Percentiles rank a stretch among this genome's conserved stretches.
Evolutionary conservation across 139 green algal genomes (phyloP).

Genomic region (Choricystis sp.): DNA sequence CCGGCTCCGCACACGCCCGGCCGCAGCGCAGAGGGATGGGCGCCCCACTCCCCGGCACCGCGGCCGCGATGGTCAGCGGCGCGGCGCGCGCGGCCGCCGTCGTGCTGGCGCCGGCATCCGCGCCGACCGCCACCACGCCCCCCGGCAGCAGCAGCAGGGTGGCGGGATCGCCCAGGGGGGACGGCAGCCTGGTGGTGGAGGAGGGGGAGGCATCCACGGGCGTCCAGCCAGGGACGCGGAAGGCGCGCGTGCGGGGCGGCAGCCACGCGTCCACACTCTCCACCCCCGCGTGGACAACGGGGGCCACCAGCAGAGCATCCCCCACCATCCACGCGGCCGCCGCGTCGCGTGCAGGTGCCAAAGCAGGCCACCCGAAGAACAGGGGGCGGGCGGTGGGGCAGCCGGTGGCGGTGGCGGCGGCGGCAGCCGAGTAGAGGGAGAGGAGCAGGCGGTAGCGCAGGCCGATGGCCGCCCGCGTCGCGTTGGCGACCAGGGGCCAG

Average conservation of each 20-base stretch:
- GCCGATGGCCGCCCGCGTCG: conserved; percentile 23
- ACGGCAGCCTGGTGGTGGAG: no score
- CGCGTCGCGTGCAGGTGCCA: no score
- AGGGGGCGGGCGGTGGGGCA: conserved; percentile 45
- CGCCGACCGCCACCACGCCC: neutral
- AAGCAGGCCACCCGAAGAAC: conserved; percentile 21
- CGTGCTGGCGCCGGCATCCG: neutral
- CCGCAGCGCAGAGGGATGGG: neutral
- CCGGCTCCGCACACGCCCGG: neutral
- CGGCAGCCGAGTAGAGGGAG: conserved; percentile 43
- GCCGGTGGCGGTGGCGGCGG: conserved; percentile 17
- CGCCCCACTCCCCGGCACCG: neutral
- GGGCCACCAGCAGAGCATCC: conserved; percentile 37
- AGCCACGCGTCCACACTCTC: conserved; percentile 43
- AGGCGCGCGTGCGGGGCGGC: conserved; percentile 26
- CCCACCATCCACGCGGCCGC: conserved; percentile 45
- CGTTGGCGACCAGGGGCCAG: conserved; percentile 34
- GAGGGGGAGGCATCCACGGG: no score
- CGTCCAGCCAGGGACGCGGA: no score
- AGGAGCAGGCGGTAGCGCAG: conserved; percentile 56
- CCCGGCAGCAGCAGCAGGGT: neutral
- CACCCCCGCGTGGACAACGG: conserved; percentile 31
- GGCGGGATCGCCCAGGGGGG: no score
- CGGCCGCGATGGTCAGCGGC: neutral
- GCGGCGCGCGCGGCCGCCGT: neutral